phyloP scores from a whole-genome alignment of 768 basidiomycete species.

The Termitomyces heimii region DNA sequence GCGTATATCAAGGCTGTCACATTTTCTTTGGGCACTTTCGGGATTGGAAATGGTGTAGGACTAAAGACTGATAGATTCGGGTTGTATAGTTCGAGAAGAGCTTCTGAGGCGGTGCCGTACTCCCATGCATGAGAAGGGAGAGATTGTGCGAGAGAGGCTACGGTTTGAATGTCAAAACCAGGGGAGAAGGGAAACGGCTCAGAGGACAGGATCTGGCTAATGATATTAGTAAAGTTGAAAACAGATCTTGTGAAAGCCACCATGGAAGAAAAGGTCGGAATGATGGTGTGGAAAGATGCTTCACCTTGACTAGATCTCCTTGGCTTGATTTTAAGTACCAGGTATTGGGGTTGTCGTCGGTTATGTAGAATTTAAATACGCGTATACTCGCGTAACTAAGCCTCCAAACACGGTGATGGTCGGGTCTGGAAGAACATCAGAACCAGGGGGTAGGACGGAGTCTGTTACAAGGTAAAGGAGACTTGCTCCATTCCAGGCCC shows the following conservation, averaged over 20 bases:
- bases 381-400: neutral
- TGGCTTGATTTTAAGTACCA: neutral
- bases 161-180: slow-evolving; percentile 30
- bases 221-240: neutral
- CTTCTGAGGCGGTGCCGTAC: slow-evolving; percentile 35
- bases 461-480: neutral
- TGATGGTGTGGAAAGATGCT: neutral
- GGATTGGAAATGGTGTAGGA: slow-evolving; percentile 27
- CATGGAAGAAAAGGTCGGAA: neutral
- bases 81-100: slow-evolving; percentile 37
- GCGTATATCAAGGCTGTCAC: slow-evolving; percentile 32
- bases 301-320: neutral
- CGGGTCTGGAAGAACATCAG: neutral
- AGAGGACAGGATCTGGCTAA: neutral
- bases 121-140: slow-evolving; percentile 45
- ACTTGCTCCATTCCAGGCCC: neutral
- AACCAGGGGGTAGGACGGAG: neutral
- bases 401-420: neutral
- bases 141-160: slow-evolving; percentile 23
- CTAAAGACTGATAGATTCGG: slow-evolving; percentile 35
- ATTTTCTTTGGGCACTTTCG: slow-evolving; percentile 13
- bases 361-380: neutral
- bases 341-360: neutral
- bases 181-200: slow-evolving; percentile 25
- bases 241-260: neutral